phyloP scores from a whole-genome alignment of 805 yeast species.

The Candida pseudoglaebosa region DNA sequence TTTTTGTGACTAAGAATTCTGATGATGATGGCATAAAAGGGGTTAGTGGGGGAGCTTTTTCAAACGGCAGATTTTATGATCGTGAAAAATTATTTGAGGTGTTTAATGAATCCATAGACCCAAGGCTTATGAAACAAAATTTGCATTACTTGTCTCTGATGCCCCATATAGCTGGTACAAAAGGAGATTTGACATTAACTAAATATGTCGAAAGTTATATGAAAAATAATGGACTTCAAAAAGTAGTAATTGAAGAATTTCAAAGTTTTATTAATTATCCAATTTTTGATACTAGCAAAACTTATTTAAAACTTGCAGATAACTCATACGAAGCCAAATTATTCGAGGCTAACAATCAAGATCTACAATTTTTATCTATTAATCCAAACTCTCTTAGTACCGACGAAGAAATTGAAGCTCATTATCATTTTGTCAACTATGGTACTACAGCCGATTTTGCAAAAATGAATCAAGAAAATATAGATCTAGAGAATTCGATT shows the following conservation, averaged over 20 bases:
- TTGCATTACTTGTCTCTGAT: constrained; percentile 70
- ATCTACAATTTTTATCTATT: constrained; percentile 47
- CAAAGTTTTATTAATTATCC: constrained; percentile 68
- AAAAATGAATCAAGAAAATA: constrained; percentile 27
- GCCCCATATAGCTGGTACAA: constrained; percentile 87
- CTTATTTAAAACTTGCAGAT: constrained; percentile 28
- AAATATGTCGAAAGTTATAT: constrained; percentile 60
- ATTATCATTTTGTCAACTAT: constrained; percentile 58
- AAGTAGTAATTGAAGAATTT: constrained; percentile 48
- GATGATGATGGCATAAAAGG: constrained; percentile 38
- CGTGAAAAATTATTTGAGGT: constrained; percentile 47
- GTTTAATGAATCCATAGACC: constrained; percentile 49
- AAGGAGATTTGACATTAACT: constrained; percentile 74
- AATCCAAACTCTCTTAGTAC: constrained; percentile 59
- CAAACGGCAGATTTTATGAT: constrained; percentile 61
- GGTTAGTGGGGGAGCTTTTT: constrained; percentile 37
- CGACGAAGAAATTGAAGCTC: constrained; percentile 52
- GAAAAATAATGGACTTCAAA: constrained; percentile 50
- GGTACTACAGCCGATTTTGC: constrained; percentile 59
- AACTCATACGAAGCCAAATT: constrained; percentile 37
- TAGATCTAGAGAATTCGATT: constrained; percentile 47
- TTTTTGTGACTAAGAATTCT: constrained; percentile 56
- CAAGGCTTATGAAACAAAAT: constrained; percentile 56
- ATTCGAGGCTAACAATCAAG: constrained; percentile 26
- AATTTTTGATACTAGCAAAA: constrained; percentile 19